A percentile compares a stretch with the other conserved stretches of the same genome.
These are phyloP conservation scores for Tetradesmus lagerheimii DNA, from an alignment of 139 green algal genomes.

Conservation along the genomic window DNA sequence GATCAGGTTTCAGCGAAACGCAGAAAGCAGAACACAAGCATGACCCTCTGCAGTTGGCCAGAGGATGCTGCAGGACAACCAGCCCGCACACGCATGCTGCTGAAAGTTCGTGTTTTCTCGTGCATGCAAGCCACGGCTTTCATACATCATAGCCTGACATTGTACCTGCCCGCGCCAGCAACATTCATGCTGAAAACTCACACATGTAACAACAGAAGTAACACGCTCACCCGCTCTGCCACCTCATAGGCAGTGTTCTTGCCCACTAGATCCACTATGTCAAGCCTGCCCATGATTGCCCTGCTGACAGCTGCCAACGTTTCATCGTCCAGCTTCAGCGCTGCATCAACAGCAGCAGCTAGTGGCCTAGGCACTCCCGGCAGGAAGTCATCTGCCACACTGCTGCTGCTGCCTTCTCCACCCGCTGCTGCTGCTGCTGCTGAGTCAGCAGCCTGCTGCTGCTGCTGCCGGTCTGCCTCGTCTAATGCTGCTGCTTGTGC, in stretches of 20 bases:
- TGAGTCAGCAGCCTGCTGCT: constrained; percentile 19
- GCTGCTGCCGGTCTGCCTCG: constrained; percentile 22
- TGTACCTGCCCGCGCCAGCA: too few species aligned
- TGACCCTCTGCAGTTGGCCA: too few species aligned
- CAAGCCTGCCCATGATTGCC: constrained; percentile 66
- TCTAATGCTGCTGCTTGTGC: constrained; percentile 21
- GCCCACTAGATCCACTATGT: constrained; percentile 70
- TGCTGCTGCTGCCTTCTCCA: constrained; percentile 38
- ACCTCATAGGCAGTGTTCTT: constrained; percentile 64
- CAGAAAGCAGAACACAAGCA: too few species aligned
- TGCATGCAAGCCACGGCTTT: too few species aligned
- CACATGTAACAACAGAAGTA: not conserved
- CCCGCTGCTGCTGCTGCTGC: constrained; percentile 35
- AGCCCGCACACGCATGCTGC: too few species aligned
- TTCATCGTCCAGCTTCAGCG: constrained; percentile 57
- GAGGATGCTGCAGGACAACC: too few species aligned
- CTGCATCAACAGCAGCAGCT: constrained; percentile 32
- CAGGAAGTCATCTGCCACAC: not conserved
- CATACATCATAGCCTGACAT: too few species aligned
- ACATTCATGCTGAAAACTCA: too few species aligned
- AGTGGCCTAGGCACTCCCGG: not conserved
- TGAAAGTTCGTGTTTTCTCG: too few species aligned
- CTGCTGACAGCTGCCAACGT: constrained; percentile 54
- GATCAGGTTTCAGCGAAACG: too few species aligned
- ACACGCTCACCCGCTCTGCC: constrained; percentile 63